Evolutionary conservation across 331 rosid genomes (phyloP), one percentile per base, ranked within the genome.

Genomic region (Acacia concinna): DNA sequence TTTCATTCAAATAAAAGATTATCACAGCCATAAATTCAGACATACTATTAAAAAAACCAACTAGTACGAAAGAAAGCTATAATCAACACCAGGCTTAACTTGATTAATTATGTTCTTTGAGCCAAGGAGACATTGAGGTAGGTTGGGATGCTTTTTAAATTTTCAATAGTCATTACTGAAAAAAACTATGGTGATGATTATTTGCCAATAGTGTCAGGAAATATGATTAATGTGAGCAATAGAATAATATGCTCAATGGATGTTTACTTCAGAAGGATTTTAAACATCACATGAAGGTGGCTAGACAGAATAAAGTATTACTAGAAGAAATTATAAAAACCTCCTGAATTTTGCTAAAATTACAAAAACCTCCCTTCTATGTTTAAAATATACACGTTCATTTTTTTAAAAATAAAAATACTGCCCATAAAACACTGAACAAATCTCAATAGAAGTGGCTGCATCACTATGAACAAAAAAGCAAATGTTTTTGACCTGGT

Each of bases 21-120:
- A 46, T 32, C 62, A 57, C 59, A 76, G 76, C 78, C 70, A 84
- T 41, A 23, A 80, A 51, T 65, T 64, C 41, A 76, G 77, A 82
- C 73, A 78, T 79, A 72, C 70, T 23, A 59, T 46, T 76, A 17
- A 83, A 51, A 51, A 66, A 86, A 51, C 41, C 57, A 31, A 37
- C 66, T 44, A 37, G 73, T 21, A 83, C 43, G 68, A 23, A 40
- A 63, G 71, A 65, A 47, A 64, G 54, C 51, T 21, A 71, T 27
- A 66, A 21, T 8, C 30, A 34, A 65, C 8, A 46, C 38, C 79
- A 78, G 62, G 80, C 31, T 57, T 68, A 49, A 47, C 74, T 78
- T 73, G 72, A 78, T 78, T 54, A 77, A 52, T 25, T 40, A 78
- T n/a, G 68, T 67, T 67, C 52, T 73, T 30, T 52, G 27, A 41